Base-by-base conservation (phyloP, 495 filamentous ascomycete species). In the Xylaria palmicola region DNA sequence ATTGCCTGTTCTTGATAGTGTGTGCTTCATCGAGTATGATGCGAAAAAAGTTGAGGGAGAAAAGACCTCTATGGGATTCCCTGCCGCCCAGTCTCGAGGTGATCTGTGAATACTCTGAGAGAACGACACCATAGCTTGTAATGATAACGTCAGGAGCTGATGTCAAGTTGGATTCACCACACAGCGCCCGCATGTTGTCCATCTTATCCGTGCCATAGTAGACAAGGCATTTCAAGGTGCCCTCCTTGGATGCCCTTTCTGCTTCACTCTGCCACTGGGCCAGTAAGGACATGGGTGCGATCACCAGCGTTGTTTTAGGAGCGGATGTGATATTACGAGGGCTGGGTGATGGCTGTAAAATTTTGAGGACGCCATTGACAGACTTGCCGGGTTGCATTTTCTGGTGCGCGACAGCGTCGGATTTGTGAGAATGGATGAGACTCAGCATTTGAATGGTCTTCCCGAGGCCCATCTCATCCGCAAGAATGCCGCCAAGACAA, bases 391-490 rank as follows among this genome's bases (percentile, higher is more conserved):
- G 13, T 20, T 26, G 12, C 34, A 59, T 12, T 56, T 32, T 39
- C 47, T 53, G 22, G 15, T 26, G 41, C n/a, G 86, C 75, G 22
- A 80, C 45, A 6, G 44, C 59, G 6, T 86, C 77, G 36, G 90
- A 90, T 63, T 81, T 85, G 73, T 97, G 87, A 0, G 91, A 84
- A 72, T 98, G 94, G 36, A 98, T 84, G 39, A 98, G 77, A 74
- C 90, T 92, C 22, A 98, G 82, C 93, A 97, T 98, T 71, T 98
- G 93, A 56, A 98, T 97, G 0, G 93, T 97, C 73, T 98, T 97
- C 10, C 94, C 93, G 13, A 97, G 77, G n/a, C 77, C 81, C 89
- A 89, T 93, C 77, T 92, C 93, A 70, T 98, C 94, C 29, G 94
- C 94, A 50, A 98, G 78, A 48, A 98, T 90, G 4, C 94, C 94